Evolutionary conservation across 129 eudicot species (phyloP).

Genomic region (Logfia minima): DNA sequence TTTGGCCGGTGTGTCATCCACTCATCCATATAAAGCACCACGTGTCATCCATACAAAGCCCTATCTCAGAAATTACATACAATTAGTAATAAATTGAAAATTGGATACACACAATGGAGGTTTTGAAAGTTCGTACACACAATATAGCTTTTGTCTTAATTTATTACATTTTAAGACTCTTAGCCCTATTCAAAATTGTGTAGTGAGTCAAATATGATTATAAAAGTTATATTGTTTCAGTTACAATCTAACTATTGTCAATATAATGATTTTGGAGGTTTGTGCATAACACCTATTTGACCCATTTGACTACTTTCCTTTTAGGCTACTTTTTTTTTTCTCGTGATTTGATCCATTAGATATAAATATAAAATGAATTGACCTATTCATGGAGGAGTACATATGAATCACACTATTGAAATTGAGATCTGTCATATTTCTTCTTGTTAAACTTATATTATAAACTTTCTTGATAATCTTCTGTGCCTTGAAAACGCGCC

Average conservation of each 20-base stretch:
- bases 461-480: background rate
- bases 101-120: too few species aligned
- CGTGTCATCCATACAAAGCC: too few species aligned
- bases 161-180: too few species aligned
- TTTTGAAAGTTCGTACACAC: too few species aligned
- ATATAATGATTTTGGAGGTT: background rate
- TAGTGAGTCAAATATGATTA: background rate
- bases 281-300: background rate
- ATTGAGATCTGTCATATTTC: background rate
- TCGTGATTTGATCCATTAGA: background rate
- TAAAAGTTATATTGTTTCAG: background rate
- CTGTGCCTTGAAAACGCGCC: conserved; percentile 9
- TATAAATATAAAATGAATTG: background rate
- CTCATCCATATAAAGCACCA: too few species aligned
- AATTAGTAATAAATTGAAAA: too few species aligned
- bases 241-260: background rate
- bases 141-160: too few species aligned
- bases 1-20: too few species aligned
- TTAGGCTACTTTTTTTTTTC: background rate
- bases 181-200: too few species aligned
- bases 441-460: background rate
- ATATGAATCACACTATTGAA: background rate
- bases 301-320: background rate
- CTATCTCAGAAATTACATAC: too few species aligned
- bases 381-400: background rate